phyloP scores from a whole-genome alignment of 768 basidiomycete genomes.

The Auricularia cornea region DNA sequence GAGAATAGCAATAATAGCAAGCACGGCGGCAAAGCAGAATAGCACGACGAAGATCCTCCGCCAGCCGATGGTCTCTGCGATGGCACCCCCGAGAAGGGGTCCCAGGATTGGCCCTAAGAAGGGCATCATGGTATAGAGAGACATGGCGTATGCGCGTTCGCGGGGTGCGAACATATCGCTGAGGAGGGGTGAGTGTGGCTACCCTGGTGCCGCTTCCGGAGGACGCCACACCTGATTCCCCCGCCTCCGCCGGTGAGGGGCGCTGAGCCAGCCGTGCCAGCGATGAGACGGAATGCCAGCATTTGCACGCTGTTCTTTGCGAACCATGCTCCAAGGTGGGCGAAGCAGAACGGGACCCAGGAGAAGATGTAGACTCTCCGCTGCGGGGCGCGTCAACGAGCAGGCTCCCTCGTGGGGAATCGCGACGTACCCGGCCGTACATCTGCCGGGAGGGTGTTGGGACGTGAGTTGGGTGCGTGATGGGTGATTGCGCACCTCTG shows the following conservation, averaged over 20 bases:
- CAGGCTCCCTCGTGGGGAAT: conserved; percentile 1
- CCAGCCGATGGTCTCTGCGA: conserved; percentile 47
- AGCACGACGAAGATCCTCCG: conserved; percentile 60
- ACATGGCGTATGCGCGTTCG: conserved; percentile 52
- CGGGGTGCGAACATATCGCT: conserved; percentile 56
- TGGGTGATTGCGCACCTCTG: conserved; percentile 34
- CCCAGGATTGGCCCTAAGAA: conserved; percentile 50
- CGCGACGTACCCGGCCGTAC: conserved; percentile 40
- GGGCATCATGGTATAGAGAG: conserved; percentile 49
- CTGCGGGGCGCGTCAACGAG: conserved; percentile 19
- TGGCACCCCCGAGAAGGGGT: conserved; percentile 60
- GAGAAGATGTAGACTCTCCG: conserved; percentile 48
- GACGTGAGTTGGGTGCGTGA: conserved; percentile 5
- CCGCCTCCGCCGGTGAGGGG: conserved; percentile 27
- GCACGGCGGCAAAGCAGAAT: conserved; percentile 43
- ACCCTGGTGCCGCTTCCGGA: conserved; percentile 4
- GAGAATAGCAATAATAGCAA: conserved; percentile 38
- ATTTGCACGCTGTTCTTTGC: conserved; percentile 40
- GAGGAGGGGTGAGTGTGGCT: background rate
- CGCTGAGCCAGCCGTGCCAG: conserved; percentile 51
- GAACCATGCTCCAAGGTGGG: conserved; percentile 47
- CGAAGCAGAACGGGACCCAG: conserved; percentile 39
- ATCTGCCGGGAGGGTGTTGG: conserved; percentile 25
- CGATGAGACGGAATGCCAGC: conserved; percentile 44
- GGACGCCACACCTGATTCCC: conserved; percentile 8